phyloP scores from a whole-genome alignment of 78 protist genomes.

The Isochrysis galbana region DNA sequence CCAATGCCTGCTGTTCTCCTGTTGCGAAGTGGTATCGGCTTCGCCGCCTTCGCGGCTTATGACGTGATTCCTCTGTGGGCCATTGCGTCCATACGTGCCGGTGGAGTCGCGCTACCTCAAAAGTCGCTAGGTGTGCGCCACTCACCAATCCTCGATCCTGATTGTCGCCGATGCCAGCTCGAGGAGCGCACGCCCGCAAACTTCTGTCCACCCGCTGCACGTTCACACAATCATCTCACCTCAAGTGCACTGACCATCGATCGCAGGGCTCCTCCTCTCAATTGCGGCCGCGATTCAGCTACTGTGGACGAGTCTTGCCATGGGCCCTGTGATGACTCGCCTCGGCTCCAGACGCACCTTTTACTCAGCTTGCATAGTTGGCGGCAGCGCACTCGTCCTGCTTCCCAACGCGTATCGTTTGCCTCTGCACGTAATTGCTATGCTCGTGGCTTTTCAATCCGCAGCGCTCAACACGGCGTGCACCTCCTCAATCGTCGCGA shows the following conservation, averaged over 20 bases:
- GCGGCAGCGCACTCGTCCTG: not conserved
- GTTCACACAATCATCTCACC: too few species aligned
- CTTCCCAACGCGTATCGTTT: not conserved
- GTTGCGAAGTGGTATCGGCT: not conserved
- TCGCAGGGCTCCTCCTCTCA: not conserved
- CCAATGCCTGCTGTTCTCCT: not conserved
- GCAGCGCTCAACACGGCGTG: not conserved
- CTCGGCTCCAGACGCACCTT: not conserved
- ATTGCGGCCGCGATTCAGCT: not conserved
- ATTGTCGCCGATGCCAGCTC: too few species aligned
- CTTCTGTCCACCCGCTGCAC: too few species aligned
- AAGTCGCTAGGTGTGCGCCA: not conserved
- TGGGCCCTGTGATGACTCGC: not conserved
- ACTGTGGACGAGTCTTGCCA: not conserved
- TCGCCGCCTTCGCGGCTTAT: not conserved
- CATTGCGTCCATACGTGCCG: not conserved
- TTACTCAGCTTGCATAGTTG: not conserved
- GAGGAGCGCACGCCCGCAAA: too few species aligned
- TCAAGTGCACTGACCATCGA: too few species aligned
- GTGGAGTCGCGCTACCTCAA: not conserved
- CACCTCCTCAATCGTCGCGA: not conserved
- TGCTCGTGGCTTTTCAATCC: not conserved
- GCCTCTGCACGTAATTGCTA: not conserved
- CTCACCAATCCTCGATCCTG: too few species aligned
- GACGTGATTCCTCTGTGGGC: constrained; percentile 21